phyloP scores from a whole-genome alignment of 2,329 filamentous ascomycete species.

The Fusarium sp. region DNA sequence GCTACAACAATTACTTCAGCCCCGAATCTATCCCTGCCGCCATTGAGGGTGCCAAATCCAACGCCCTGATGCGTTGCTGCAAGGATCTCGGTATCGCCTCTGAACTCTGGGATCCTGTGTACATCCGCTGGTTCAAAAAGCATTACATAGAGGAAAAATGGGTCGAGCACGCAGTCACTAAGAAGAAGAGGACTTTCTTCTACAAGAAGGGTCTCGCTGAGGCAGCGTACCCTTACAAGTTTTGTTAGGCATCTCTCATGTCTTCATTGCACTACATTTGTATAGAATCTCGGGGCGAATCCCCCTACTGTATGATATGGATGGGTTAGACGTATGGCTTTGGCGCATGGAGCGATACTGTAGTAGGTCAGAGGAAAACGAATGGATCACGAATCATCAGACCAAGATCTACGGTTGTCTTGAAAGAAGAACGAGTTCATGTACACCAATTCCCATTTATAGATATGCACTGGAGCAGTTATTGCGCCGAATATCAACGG shows the following conservation, averaged over 20 bases:
- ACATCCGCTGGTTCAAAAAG: conserved; percentile 83
- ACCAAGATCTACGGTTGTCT: not conserved
- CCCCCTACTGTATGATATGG: conserved; percentile 25
- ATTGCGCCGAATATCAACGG: not conserved
- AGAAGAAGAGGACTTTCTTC: conserved; percentile 91
- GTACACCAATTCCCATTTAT: conserved; percentile 17
- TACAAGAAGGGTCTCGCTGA: conserved; percentile 81
- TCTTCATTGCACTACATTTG: not conserved
- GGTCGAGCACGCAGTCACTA: conserved; percentile 86
- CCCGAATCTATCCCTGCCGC: conserved; percentile 91
- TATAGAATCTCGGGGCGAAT: conserved; percentile 1
- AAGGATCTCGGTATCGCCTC: conserved; percentile 96
- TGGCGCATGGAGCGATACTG: conserved; percentile 17
- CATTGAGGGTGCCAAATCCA: conserved; percentile 96
- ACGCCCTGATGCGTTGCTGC: conserved; percentile 97
- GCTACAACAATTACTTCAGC: conserved; percentile 93
- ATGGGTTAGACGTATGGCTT: conserved; percentile 5
- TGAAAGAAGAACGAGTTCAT: not conserved
- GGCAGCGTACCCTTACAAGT: conserved; percentile 69
- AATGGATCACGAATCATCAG: not conserved
- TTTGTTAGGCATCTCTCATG: conserved; percentile 9
- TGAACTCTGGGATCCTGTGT: conserved; percentile 96
- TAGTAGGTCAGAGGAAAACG: not conserved
- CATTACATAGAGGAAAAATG: conserved; percentile 80
- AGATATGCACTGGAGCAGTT: conserved; percentile 15